phyloP scores from a whole-genome alignment of 306 rosid species.

The Betula pendula region DNA sequence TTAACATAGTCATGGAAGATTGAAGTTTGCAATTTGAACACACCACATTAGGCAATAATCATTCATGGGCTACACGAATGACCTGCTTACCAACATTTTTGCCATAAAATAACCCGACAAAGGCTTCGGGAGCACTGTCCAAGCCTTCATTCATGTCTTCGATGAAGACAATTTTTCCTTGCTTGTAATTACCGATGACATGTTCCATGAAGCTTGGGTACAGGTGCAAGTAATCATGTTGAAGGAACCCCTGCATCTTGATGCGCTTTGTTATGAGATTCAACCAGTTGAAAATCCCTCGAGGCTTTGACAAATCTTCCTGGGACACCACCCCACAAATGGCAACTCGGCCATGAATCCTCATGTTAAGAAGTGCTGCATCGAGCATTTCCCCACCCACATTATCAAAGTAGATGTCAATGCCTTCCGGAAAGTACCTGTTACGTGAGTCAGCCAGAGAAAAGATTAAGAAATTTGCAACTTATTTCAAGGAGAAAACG shows the following conservation, averaged over 20 bases:
- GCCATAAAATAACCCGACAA: constrained; percentile 1
- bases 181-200: not conserved
- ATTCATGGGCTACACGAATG: constrained; percentile 4
- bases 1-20: not conserved
- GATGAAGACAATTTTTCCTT: constrained; percentile 8
- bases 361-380: constrained; percentile 59
- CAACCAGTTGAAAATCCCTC: not conserved
- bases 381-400: constrained; percentile 74
- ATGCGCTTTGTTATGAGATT: constrained; percentile 35
- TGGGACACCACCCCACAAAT: constrained; percentile 58
- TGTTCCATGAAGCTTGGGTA: constrained; percentile 8
- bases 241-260: constrained; percentile 53
- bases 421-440: constrained; percentile 63
- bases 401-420: constrained; percentile 73
- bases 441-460: not conserved
- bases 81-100: constrained; percentile 11
- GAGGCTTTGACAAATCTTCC: constrained; percentile 46
- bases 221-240: constrained; percentile 35
- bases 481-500: not conserved
- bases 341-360: constrained; percentile 48
- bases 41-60: not conserved
- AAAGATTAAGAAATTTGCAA: not conserved
- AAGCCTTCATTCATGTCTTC: constrained; percentile 5
- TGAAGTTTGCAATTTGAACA: not conserved
- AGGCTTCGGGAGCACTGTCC: constrained; percentile 1